phyloP scores from a whole-genome alignment of 371 early-diverging fungal species.

The Phascolomyces articulosus region DNA sequence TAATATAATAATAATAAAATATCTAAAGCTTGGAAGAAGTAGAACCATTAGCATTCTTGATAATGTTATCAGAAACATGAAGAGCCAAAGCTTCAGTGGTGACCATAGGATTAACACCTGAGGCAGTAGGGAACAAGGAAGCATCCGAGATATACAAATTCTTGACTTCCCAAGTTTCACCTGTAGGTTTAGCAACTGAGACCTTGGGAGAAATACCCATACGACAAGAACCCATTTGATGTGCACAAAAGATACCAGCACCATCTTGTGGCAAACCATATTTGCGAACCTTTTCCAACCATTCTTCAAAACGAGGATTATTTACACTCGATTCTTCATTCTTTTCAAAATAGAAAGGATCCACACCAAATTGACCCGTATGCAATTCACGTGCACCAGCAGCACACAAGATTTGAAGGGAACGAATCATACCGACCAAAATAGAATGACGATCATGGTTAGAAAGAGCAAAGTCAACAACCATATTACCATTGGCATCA shows the following conservation, averaged over 20 bases:
- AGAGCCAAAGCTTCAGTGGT: conserved; percentile 52
- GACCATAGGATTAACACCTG: conserved; percentile 81
- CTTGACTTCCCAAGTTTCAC: conserved; percentile 78
- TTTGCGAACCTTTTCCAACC: conserved; percentile 28
- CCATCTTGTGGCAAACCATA: conserved; percentile 37
- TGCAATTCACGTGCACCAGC: conserved; percentile 64
- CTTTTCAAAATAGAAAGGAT: conserved; percentile 40
- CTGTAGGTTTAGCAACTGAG: conserved; percentile 70
- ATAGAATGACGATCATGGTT: conserved; percentile 57
- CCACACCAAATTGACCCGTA: conserved; percentile 56
- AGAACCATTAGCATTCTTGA: conserved; percentile 1
- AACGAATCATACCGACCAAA: conserved; percentile 51
- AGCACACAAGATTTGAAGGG: conserved; percentile 51
- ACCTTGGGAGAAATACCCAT: conserved; percentile 64
- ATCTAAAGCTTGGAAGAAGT: conserved; percentile 15
- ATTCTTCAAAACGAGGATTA: conserved; percentile 38
- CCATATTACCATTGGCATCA: conserved; percentile 30
- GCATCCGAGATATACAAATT: conserved; percentile 77
- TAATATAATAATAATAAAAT: neutral
- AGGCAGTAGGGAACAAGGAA: conserved; percentile 71
- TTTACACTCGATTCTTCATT: conserved; percentile 37
- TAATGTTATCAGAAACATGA: conserved; percentile 30
- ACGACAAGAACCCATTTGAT: conserved; percentile 74
- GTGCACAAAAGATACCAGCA: conserved; percentile 49
- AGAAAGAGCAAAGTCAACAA: conserved; percentile 53